These are phyloP conservation scores for Venturia carpophila DNA, from an alignment of 2,329 filamentous ascomycete genomes.

Conservation along the genomic window DNA sequence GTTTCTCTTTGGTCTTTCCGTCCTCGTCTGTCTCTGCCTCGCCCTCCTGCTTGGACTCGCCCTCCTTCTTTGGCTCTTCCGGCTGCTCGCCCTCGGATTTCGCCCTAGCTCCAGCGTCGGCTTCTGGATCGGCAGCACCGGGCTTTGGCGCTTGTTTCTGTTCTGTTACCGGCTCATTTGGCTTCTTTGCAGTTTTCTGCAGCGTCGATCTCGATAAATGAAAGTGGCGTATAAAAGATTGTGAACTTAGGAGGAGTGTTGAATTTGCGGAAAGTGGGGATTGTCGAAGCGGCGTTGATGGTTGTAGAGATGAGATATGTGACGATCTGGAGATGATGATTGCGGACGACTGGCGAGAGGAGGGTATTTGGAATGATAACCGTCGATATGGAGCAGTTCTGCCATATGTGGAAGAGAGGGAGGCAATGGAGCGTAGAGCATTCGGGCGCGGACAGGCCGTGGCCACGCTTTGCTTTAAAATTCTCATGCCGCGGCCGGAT, in stretches of 20 bases:
- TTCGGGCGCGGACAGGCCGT: slow-evolving; percentile 13
- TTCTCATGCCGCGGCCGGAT: slow-evolving; percentile 16
- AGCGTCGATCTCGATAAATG: slow-evolving; percentile 32
- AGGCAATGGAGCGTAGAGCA: slow-evolving; percentile 1
- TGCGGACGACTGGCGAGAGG: not conserved
- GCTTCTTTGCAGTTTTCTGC: slow-evolving; percentile 26
- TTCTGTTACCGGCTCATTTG: slow-evolving; percentile 26
- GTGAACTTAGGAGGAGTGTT: slow-evolving; percentile 34
- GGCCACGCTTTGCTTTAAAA: not conserved
- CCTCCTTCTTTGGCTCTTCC: slow-evolving; percentile 40
- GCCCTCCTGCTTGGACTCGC: slow-evolving; percentile 37
- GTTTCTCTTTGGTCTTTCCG: slow-evolving; percentile 54
- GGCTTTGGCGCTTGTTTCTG: slow-evolving; percentile 30
- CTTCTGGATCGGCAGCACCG: slow-evolving; percentile 28
- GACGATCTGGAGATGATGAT: not conserved
- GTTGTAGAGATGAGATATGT: slow-evolving; percentile 7
- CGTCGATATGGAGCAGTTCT: slow-evolving; percentile 42
- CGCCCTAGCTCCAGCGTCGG: not conserved
- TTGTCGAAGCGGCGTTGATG: not conserved
- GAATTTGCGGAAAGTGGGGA: slow-evolving; percentile 11
- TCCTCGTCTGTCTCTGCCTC: slow-evolving; percentile 46
- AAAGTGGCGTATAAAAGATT: slow-evolving; percentile 38
- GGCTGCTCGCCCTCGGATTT: slow-evolving; percentile 37
- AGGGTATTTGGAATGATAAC: slow-evolving; percentile 28
- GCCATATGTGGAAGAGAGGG: slow-evolving; percentile 28